Evolutionary conservation across 1,284 basidiomycete genomes (phyloP).

Genomic region (Rhizoctonia solani): DNA sequence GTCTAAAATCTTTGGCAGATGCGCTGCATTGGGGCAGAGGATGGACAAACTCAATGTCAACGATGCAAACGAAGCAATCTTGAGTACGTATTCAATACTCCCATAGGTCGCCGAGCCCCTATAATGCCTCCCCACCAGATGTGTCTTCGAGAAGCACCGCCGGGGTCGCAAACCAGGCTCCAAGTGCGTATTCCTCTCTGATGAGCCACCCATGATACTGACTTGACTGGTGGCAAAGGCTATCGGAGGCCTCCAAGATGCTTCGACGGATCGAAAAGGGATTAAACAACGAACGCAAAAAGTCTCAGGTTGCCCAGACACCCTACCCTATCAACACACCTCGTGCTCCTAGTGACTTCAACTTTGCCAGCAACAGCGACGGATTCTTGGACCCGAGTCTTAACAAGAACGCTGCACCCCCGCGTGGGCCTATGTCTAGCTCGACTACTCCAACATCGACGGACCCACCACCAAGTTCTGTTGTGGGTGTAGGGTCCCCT

Average conservation of each 20-base stretch:
- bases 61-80: slow-evolving; percentile 76
- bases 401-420: slow-evolving; percentile 4
- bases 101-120: slow-evolving; percentile 36
- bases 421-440: not conserved
- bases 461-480: not conserved
- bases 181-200: slow-evolving; percentile 58
- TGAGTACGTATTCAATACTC: slow-evolving; percentile 54
- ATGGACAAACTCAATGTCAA: slow-evolving; percentile 73
- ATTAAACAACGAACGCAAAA: slow-evolving; percentile 54
- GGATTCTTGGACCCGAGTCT: slow-evolving; percentile 31
- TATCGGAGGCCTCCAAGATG: slow-evolving; percentile 85
- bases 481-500: not conserved
- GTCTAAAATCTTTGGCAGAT: slow-evolving; percentile 55
- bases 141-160: slow-evolving; percentile 82
- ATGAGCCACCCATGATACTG: slow-evolving; percentile 33
- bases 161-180: slow-evolving; percentile 85
- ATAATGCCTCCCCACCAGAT: slow-evolving; percentile 51
- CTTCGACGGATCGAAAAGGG: slow-evolving; percentile 81
- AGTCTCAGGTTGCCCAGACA: slow-evolving; percentile 27
- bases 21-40: slow-evolving; percentile 85
- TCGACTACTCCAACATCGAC: slow-evolving; percentile 26
- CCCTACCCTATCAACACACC: slow-evolving; percentile 11
- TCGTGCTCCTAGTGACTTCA: slow-evolving; percentile 11
- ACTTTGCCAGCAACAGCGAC: slow-evolving; percentile 27
- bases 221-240: slow-evolving; percentile 49